A percentile compares a stretch with the other conserved stretches of the same genome.
Evolutionary conservation across 2,329 filamentous ascomycete species (phyloP).

Genomic region (Aspergillus cejpii): DNA sequence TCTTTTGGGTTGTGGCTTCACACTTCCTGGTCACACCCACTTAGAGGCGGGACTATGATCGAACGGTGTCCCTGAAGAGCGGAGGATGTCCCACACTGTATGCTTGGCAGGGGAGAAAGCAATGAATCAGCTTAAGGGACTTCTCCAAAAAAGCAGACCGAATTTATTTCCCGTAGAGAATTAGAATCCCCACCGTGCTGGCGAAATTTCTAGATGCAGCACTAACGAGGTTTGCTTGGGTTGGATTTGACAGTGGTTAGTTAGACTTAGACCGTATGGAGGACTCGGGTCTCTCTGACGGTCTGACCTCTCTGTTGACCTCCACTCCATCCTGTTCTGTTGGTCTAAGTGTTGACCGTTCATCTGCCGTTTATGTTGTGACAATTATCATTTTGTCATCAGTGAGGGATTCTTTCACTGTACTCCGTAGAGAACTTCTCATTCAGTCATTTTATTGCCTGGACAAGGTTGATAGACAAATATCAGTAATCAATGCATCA

Average conservation of each 20-base stretch:
- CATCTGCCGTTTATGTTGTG: too few relatives aligned
- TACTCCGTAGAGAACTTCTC: too few relatives aligned
- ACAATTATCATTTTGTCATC: not conserved
- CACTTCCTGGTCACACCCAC: conserved; percentile 7
- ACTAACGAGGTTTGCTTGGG: conserved; percentile 19
- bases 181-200: conserved; percentile 7
- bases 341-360: not conserved
- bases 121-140: conserved; percentile 11
- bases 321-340: conserved; percentile 1
- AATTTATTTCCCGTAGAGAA: not conserved
- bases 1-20: not conserved
- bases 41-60: conserved; percentile 16
- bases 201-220: conserved; percentile 26
- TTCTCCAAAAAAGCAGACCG: conserved; percentile 4
- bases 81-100: conserved; percentile 22
- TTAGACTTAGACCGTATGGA: too few relatives aligned
- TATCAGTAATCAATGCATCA: too few relatives aligned
- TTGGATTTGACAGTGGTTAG: not conserved
- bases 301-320: too few relatives aligned
- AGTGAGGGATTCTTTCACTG: not conserved
- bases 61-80: conserved; percentile 18
- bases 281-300: too few relatives aligned
- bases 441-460: too few relatives aligned
- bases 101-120: conserved; percentile 20
- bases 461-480: too few relatives aligned